phyloP scores from a whole-genome alignment of 2,329 filamentous ascomycete species.

The Hyphodiscus sp. region DNA sequence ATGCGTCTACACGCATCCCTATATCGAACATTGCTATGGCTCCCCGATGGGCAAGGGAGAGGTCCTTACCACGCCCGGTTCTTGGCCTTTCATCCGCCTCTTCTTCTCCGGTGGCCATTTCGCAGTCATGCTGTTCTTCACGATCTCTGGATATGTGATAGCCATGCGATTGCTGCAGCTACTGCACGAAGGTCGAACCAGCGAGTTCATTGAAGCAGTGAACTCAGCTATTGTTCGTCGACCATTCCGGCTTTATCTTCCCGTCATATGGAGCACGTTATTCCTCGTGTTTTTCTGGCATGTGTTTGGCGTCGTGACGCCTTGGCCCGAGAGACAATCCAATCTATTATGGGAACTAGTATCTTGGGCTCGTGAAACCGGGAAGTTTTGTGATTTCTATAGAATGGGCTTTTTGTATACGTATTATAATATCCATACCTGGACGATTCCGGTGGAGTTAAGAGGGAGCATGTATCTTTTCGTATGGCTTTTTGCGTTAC shows the following conservation, averaged over 20 bases:
- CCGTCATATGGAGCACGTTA: constrained; percentile 35
- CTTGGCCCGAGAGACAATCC: not conserved
- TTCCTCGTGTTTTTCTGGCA: constrained; percentile 3
- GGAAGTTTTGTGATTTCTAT: constrained; percentile 63
- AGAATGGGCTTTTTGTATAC: constrained; percentile 50
- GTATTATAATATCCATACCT: constrained; percentile 53
- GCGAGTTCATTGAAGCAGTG: constrained; percentile 30
- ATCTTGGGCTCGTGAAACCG: constrained; percentile 39
- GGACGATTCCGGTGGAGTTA: constrained; percentile 51
- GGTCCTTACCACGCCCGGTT: constrained; percentile 13
- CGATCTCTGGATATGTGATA: constrained; percentile 41
- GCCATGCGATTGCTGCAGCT: constrained; percentile 33
- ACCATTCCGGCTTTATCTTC: constrained; percentile 36
- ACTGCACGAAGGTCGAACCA: constrained; percentile 9
- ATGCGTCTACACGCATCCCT: not conserved
- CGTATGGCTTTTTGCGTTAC: constrained; percentile 47
- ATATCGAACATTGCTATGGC: not conserved
- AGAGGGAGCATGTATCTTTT: constrained; percentile 57
- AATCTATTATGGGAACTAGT: constrained; percentile 2
- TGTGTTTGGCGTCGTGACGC: constrained; percentile 3
- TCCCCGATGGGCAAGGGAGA: not conserved
- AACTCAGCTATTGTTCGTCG: constrained; percentile 38
- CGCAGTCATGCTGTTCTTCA: constrained; percentile 45
- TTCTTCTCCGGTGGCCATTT: constrained; percentile 52
- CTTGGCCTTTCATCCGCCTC: constrained; percentile 49